A percentile compares a stretch with the other conserved stretches of the same genome.
Evolutionary conservation across 2,329 filamentous ascomycete species (phyloP).

Genomic region (Claviceps arundinis): DNA sequence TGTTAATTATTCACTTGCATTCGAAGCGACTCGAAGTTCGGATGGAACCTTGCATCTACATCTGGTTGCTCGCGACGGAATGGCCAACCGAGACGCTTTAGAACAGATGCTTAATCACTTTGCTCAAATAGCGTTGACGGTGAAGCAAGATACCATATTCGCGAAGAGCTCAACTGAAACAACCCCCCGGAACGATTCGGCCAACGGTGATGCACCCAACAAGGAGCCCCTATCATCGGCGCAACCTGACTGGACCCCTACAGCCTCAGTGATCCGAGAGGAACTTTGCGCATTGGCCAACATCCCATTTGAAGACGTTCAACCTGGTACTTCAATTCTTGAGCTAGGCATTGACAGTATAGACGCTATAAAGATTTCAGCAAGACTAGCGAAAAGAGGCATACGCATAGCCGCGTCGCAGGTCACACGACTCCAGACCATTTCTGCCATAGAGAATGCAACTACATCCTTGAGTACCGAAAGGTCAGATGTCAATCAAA

Average conservation of each 20-base stretch:
- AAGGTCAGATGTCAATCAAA: too few species aligned
- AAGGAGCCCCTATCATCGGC: not conserved
- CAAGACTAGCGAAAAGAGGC: constrained; percentile 48
- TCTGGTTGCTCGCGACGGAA: constrained; percentile 41
- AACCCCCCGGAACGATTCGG: not conserved
- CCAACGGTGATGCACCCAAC: not conserved
- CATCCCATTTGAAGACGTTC: constrained; percentile 35
- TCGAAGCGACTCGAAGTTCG: constrained; percentile 51
- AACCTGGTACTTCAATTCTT: constrained; percentile 52
- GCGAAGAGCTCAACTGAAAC: not conserved
- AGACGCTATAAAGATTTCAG: constrained; percentile 73
- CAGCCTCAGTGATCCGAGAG: constrained; percentile 38
- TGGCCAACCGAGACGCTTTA: constrained; percentile 20
- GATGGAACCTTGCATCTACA: constrained; percentile 39
- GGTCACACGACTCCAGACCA: constrained; percentile 62
- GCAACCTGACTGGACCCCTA: constrained; percentile 9
- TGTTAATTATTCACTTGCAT: constrained; percentile 62
- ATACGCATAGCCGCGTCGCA: constrained; percentile 55
- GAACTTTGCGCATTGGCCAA: constrained; percentile 52
- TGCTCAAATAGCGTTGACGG: constrained; percentile 11
- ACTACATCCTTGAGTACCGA: constrained; percentile 27
- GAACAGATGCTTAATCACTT: constrained; percentile 27
- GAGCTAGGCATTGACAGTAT: constrained; percentile 86
- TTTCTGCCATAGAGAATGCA: constrained; percentile 27
- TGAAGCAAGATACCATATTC: constrained; percentile 6